A percentile compares a stretch with the other conserved stretches of the same genome.
Evolutionary conservation across 2,329 filamentous ascomycete species (phyloP).

Genomic region (Alternaria brassicicola): DNA sequence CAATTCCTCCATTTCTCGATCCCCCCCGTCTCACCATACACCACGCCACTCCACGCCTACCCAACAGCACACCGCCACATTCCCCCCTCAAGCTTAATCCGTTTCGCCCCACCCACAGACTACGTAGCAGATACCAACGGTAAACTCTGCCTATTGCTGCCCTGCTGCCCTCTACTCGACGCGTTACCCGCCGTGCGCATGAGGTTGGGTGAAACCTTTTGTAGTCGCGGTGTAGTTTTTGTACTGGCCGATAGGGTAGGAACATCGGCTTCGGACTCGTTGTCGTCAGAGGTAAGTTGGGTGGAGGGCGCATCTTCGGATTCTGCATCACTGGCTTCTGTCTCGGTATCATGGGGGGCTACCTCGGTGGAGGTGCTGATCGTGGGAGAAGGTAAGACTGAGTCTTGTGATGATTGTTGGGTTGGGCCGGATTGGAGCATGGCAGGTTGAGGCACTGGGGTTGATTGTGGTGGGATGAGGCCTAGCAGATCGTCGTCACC

Average conservation of each 20-base stretch:
- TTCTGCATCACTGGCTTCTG: constrained; percentile 28
- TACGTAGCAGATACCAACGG: constrained; percentile 40
- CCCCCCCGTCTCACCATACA: background rate
- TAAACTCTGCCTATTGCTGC: constrained; percentile 24
- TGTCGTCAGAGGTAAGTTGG: constrained; percentile 31
- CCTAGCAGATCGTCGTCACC: constrained; percentile 23
- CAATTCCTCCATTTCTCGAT: background rate
- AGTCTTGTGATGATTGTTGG: background rate
- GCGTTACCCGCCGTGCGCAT: constrained; percentile 39
- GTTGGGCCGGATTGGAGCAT: background rate
- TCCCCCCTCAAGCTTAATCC: background rate
- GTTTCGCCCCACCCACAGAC: constrained; percentile 7
- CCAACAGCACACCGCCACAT: background rate
- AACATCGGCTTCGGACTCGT: constrained; percentile 13
- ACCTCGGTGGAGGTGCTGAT: background rate
- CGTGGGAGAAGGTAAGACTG: background rate
- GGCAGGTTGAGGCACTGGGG: background rate
- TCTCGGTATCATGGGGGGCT: constrained; percentile 4
- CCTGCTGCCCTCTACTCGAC: constrained; percentile 15
- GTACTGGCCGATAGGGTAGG: background rate
- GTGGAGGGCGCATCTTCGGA: constrained; percentile 34
- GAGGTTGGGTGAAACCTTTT: constrained; percentile 26
- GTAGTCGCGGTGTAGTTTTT: background rate
- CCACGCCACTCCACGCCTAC: background rate
- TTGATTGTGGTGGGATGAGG: constrained; percentile 4